Evolutionary conservation across 345 rosid species (phyloP), one percentile per base, ranked within the genome.

Genomic region (Diplotaxis tenuifolia): DNA sequence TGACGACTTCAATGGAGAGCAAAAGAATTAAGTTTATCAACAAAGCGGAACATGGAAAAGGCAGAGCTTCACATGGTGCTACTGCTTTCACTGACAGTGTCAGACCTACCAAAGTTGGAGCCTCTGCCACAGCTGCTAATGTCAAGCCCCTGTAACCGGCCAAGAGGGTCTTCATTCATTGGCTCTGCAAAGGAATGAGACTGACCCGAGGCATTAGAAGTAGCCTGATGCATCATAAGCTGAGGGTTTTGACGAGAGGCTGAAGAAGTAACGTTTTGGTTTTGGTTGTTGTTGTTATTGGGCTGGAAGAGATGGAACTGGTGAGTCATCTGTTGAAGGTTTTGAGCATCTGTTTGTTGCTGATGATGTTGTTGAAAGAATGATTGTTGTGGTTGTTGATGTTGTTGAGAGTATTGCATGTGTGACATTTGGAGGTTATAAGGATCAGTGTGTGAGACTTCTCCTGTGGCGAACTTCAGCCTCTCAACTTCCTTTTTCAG

Each of bases 401-500:
- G 79, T 23, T 78, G 73, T 14, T 84, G 87, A 18, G 89, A 70
- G 50, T 76, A 76, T 9, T 76, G 79, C 79, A 76, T 70, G 61
- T 83, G 92, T 14, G 49, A 15, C 91, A 93, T 89, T 29, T 89
- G 89, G 6, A 88, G 66, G 81, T 88, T 81, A 56, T 82, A 93
- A 23, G 86, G 71, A 69, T 93, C 94, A 6, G 89, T 72, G 0
- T 73, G 82, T 12, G 89, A 87, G 70, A 77, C 75, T 83, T 93
- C 94, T 68, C 97, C 94, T 0, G 96, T 91, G 16, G 86, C 86
- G 27, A 84, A 31, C 68, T 87, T 91, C 21, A 89, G 88, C 83
- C 98, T 86, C 78, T 90, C 89, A 2, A 94, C 91, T 87, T 93
- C 98, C 81, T 89, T 89, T 85, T 86, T 89, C 58, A 93, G 84